These are phyloP conservation scores for Simmondsia chinensis DNA, from an alignment of 148 eudicot species.

Conservation along the genomic window DNA sequence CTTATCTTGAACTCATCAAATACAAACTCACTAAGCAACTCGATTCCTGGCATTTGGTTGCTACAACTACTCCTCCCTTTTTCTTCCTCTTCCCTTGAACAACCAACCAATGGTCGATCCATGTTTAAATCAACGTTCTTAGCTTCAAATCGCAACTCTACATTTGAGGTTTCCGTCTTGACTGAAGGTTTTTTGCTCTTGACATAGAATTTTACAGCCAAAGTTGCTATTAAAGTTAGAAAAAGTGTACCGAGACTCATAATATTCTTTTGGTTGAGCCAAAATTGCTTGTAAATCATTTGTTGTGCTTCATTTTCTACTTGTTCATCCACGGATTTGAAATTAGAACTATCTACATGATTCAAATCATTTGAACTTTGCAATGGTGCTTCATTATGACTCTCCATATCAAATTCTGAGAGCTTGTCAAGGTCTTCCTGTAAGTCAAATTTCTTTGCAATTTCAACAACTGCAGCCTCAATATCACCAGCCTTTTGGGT, in stretches of 20 bases:
- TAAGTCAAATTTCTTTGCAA: too few species aligned
- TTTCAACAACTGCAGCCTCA: too few species aligned
- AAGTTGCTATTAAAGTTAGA: slow-evolving; percentile 1
- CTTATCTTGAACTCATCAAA: too few species aligned
- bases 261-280: neutral
- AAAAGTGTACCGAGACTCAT: slow-evolving; percentile 1
- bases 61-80: too few species aligned
- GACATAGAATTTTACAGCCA: slow-evolving; percentile 10
- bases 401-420: neutral
- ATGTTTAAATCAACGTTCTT: too few species aligned
- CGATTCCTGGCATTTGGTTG: too few species aligned
- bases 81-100: too few species aligned
- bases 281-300: neutral
- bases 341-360: neutral
- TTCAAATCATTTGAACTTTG: neutral
- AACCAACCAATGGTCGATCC: too few species aligned
- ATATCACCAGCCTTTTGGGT: too few species aligned
- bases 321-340: neutral
- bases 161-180: slow-evolving; percentile 1
- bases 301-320: slow-evolving; percentile 4
- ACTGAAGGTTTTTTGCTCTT: slow-evolving; percentile 13
- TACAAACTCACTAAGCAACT: too few species aligned
- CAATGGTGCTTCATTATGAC: neutral
- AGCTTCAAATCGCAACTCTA: slow-evolving; percentile 1
- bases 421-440: too few species aligned